These are phyloP conservation scores for Aspergillus chevalieri DNA, from an alignment of 2,329 filamentous ascomycete species.

Conservation along the genomic window DNA sequence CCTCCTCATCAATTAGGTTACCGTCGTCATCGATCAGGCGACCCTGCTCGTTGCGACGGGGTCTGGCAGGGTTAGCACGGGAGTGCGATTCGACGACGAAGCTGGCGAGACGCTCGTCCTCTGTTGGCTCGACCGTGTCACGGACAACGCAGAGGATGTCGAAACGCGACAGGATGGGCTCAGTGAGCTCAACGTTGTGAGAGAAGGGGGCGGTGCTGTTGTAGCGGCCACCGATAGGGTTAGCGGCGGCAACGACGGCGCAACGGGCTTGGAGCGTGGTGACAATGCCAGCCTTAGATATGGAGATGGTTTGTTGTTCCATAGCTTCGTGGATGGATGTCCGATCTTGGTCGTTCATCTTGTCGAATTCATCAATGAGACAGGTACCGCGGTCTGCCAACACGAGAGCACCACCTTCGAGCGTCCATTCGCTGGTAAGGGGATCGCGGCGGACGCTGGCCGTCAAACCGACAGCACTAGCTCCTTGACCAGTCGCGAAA, in stretches of 20 bases:
- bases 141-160: constrained; percentile 95
- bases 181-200: constrained; percentile 91
- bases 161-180: constrained; percentile 96
- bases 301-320: constrained; percentile 99
- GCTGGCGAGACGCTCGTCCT: constrained; percentile 86
- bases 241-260: constrained; percentile 92
- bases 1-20: constrained; percentile 57
- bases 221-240: constrained; percentile 92
- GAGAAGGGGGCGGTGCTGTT: constrained; percentile 95
- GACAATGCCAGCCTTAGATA: constrained; percentile 96
- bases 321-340: constrained; percentile 99
- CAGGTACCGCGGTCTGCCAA: constrained; percentile 92
- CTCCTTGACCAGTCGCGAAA: constrained; percentile 95
- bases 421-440: constrained; percentile 91
- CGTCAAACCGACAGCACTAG: constrained; percentile 93
- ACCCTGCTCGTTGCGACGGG: constrained; percentile 42
- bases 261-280: constrained; percentile 94
- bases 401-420: constrained; percentile 92
- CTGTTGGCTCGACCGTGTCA: constrained; percentile 84
- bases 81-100: constrained; percentile 95
- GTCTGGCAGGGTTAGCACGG: constrained; percentile 68
- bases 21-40: constrained; percentile 40
- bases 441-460: constrained; percentile 94
- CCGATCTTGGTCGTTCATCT: constrained; percentile 99
- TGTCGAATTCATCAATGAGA: constrained; percentile 98